These are phyloP conservation scores for Malassezia pachydermatis DNA, from an alignment of 1,284 basidiomycete genomes.

Conservation along the genomic window DNA sequence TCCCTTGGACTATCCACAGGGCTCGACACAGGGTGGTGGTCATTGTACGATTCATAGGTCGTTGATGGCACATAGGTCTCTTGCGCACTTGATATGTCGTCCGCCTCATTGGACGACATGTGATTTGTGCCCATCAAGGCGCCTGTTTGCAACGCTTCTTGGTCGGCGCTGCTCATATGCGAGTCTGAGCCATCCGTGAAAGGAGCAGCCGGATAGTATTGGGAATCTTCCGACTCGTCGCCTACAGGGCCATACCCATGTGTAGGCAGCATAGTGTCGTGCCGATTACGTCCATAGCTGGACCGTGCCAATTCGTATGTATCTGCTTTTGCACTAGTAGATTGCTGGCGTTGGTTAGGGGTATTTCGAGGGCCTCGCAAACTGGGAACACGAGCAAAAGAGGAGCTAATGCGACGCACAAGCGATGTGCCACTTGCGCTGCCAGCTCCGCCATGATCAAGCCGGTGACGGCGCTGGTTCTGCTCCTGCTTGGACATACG, in stretches of 20 bases:
- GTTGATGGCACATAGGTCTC: too few relatives aligned
- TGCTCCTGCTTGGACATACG: conserved; percentile 13
- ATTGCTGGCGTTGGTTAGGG: neutral
- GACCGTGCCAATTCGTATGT: conserved; percentile 7
- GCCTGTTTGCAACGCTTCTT: too few relatives aligned
- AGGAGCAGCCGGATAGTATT: neutral
- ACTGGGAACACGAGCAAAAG: conserved; percentile 3
- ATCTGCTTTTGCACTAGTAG: neutral
- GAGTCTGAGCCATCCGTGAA: too few relatives aligned
- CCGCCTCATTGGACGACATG: too few relatives aligned
- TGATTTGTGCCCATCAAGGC: too few relatives aligned
- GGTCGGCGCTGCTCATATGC: too few relatives aligned
- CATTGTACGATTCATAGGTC: too few relatives aligned
- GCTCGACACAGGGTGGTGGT: too few relatives aligned
- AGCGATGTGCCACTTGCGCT: conserved; percentile 2
- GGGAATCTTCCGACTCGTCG: conserved; percentile 6
- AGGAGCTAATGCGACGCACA: conserved; percentile 11
- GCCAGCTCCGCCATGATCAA: neutral
- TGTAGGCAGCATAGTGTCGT: neutral
- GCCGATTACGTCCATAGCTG: neutral
- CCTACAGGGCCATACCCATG: neutral
- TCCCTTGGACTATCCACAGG: neutral
- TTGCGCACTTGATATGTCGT: too few relatives aligned
- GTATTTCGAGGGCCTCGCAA: conserved; percentile 7
- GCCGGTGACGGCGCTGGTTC: neutral